Percentiles rank a stretch among this genome's conserved stretches.
Evolutionary conservation across 345 rosid species (phyloP).

Genomic region (Eutrema heterophyllum): DNA sequence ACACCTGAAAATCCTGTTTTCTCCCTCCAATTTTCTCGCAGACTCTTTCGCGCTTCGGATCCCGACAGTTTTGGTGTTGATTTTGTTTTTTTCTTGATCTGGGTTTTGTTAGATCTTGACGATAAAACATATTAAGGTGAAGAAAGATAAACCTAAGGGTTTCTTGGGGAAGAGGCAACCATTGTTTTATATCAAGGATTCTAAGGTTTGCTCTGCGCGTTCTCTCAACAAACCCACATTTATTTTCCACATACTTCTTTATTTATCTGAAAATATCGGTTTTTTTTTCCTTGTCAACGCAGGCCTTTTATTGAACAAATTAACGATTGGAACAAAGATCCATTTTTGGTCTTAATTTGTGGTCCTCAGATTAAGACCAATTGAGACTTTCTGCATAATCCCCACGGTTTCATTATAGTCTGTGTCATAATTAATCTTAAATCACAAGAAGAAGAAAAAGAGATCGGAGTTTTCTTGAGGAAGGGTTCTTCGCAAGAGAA

Average conservation of each 20-base stretch:
- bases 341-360: conserved; percentile 4
- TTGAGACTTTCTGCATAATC: background rate
- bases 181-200: conserved; percentile 5
- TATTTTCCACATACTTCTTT: background rate
- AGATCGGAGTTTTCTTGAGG: background rate
- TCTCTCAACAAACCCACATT: background rate
- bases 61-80: conserved; percentile 16
- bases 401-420: background rate
- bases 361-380: background rate
- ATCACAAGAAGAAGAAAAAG: background rate
- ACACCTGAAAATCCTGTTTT: conserved; percentile 26
- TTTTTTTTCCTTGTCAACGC: background rate
- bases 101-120: conserved; percentile 16
- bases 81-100: background rate
- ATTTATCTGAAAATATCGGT: background rate
- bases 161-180: conserved; percentile 20
- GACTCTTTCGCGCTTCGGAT: conserved; percentile 16
- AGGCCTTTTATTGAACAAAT: background rate
- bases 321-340: background rate
- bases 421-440: background rate
- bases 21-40: conserved; percentile 12
- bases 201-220: conserved; percentile 21
- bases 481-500: background rate
- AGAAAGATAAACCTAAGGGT: conserved; percentile 22
- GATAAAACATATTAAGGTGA: background rate